Conservation (phyloP, 2,329 filamentous ascomycete genomes). For the Rosellinia necatrix region DNA sequence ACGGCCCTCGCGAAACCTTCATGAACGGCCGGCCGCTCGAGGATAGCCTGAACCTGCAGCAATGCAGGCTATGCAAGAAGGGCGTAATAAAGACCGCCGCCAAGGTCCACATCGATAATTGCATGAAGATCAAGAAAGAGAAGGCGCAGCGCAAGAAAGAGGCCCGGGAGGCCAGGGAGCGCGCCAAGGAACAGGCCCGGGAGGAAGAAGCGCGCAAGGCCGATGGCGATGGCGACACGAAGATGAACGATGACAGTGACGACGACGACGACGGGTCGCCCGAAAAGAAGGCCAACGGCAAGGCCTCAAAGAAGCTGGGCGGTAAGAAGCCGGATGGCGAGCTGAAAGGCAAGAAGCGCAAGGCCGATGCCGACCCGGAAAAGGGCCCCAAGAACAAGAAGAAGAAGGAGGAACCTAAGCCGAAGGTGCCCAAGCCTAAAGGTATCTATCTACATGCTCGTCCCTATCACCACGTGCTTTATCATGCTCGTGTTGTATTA, state of each 20-base stretch:
- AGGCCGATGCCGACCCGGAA: conserved; percentile 75
- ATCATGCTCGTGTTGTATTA: neutral
- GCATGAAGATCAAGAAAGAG: conserved; percentile 82
- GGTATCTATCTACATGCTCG: conserved; percentile 57
- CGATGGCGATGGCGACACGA: conserved; percentile 49
- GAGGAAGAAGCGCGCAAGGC: conserved; percentile 60
- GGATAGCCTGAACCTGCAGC: conserved; percentile 76
- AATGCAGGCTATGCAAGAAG: conserved; percentile 95
- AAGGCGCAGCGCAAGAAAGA: conserved; percentile 79
- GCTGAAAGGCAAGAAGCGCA: conserved; percentile 76
- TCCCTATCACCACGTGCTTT: neutral
- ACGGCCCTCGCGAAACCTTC: conserved; percentile 78
- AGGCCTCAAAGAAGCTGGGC: conserved; percentile 64
- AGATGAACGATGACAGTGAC: conserved; percentile 51
- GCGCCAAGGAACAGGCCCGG: conserved; percentile 65
- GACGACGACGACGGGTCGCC: conserved; percentile 55
- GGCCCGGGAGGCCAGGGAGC: conserved; percentile 70
- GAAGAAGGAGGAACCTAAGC: conserved; percentile 90
- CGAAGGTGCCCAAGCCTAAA: conserved; percentile 83
- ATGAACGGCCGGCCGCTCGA: conserved; percentile 79
- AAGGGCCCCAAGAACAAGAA: conserved; percentile 89
- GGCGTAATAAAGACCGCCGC: conserved; percentile 77
- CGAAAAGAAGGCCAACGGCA: conserved; percentile 47
- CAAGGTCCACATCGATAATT: conserved; percentile 80
- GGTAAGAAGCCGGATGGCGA: conserved; percentile 68